Conservation (phyloP, 768 basidiomycete species). For the Myochromella boudieri region DNA sequence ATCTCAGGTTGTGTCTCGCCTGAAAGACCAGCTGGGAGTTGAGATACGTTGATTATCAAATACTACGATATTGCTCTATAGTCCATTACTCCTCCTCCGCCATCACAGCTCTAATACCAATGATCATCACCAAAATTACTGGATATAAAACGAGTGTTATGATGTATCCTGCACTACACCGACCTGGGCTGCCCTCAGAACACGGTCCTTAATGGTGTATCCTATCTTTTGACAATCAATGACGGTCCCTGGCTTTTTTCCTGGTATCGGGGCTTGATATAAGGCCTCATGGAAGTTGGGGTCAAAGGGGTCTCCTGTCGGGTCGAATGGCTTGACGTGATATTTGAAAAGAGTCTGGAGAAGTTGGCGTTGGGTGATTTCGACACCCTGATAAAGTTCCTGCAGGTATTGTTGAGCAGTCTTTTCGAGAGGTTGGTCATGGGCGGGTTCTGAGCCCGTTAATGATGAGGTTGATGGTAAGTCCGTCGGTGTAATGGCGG, state of each 20-base stretch:
- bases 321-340: constrained; percentile 89
- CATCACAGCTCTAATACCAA: constrained; percentile 19
- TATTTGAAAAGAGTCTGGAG: constrained; percentile 90
- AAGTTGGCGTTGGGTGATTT: constrained; percentile 88
- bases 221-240: constrained; percentile 90
- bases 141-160: constrained; percentile 23
- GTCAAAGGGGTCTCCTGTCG: constrained; percentile 90
- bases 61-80: constrained; percentile 22
- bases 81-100: constrained; percentile 17
- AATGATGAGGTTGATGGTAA: constrained; percentile 28
- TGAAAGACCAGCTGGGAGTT: constrained; percentile 69
- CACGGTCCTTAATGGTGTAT: constrained; percentile 92
- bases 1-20: constrained; percentile 49
- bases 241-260: constrained; percentile 85
- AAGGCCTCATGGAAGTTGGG: constrained; percentile 95
- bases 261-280: constrained; percentile 90
- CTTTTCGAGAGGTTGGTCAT: constrained; percentile 40
- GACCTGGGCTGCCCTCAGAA: constrained; percentile 93
- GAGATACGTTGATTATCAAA: constrained; percentile 70
- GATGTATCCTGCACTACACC: constrained; percentile 82
- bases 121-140: constrained; percentile 1
- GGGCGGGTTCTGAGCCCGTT: constrained; percentile 26
- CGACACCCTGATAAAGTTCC: constrained; percentile 84
- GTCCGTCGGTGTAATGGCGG: constrained; percentile 35
- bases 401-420: constrained; percentile 55